Percentiles rank a stretch among this genome's conserved stretches.
Evolutionary conservation across 441 rosid species (phyloP).

Genomic region (Dalechampia spathulata): DNA sequence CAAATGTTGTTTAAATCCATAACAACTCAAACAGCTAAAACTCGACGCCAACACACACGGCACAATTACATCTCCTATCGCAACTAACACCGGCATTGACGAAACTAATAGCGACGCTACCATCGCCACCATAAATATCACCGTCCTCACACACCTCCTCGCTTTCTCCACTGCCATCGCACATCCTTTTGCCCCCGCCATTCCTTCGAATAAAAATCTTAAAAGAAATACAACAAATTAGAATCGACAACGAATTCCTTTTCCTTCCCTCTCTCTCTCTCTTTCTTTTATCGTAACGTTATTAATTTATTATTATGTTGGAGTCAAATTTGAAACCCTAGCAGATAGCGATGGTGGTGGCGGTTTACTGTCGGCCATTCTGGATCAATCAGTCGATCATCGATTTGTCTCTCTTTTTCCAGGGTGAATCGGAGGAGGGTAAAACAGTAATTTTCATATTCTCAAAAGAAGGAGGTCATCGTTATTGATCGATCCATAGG

Average conservation of each 20-base stretch:
- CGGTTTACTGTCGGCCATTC: no score
- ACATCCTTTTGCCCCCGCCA: slow-evolving; percentile 40
- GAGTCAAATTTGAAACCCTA: no score
- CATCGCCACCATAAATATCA: slow-evolving; percentile 87
- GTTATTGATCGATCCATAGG: slow-evolving; percentile 1
- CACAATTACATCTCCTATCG: slow-evolving; percentile 57
- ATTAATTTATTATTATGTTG: no score
- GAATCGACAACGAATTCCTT: not conserved
- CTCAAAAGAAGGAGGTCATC: no score
- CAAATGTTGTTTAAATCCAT: slow-evolving; percentile 48
- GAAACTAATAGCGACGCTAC: slow-evolving; percentile 74
- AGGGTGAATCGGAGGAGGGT: slow-evolving; percentile 5
- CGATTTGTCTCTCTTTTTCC: slow-evolving; percentile 1
- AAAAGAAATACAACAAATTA: no score
- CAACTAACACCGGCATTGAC: slow-evolving; percentile 73
- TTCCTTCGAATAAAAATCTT: no score
- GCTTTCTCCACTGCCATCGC: slow-evolving; percentile 57
- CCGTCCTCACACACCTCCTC: slow-evolving; percentile 55
- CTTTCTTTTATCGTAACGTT: no score
- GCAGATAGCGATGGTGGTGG: no score
- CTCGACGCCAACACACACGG: slow-evolving; percentile 54
- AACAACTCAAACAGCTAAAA: slow-evolving; percentile 68
- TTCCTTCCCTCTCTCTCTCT: not conserved
- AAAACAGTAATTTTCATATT: not conserved
- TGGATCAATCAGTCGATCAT: not conserved